Evolutionary conservation across 345 rosid genomes (phyloP).

Genomic region (Litchi chinensis): DNA sequence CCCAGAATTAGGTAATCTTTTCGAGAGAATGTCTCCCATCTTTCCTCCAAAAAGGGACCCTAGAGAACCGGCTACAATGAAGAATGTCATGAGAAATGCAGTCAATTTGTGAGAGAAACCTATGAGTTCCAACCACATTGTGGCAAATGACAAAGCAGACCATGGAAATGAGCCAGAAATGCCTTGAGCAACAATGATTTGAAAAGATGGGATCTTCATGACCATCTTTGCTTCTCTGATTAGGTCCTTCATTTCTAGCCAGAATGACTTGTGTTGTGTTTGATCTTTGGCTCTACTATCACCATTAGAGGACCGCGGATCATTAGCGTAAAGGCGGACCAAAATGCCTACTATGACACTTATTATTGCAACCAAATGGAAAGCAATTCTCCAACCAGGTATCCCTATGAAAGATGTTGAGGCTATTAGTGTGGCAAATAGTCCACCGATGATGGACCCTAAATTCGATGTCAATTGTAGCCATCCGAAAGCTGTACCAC

Average conservation of each 20-base stretch:
- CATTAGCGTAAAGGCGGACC: conserved; percentile 60
- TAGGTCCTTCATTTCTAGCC: conserved; percentile 41
- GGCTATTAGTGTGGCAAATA: conserved; percentile 63
- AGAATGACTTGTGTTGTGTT: conserved; percentile 32
- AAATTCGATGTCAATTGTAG: conserved; percentile 58
- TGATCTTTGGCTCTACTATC: conserved; percentile 19
- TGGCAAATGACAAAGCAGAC: conserved; percentile 64
- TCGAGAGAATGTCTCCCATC: conserved; percentile 61
- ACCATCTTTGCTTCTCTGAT: conserved; percentile 54
- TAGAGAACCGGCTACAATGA: conserved; percentile 41
- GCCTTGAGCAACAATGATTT: conserved; percentile 66
- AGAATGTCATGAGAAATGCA: conserved; percentile 49
- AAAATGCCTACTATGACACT: conserved; percentile 67
- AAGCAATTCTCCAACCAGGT: conserved; percentile 79
- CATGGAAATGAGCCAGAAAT: conserved; percentile 67
- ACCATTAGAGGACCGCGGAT: conserved; percentile 47
- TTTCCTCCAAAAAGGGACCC: conserved; percentile 57
- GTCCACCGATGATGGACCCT: conserved; percentile 64
- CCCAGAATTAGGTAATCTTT: conserved; percentile 51
- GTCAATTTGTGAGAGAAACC: conserved; percentile 66
- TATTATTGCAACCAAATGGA: conserved; percentile 57
- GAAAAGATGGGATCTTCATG: conserved; percentile 59
- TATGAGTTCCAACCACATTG: conserved; percentile 72
- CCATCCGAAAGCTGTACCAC: conserved; percentile 86
- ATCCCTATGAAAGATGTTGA: conserved; percentile 67